Evolutionary conservation across 2,329 filamentous ascomycete genomes (phyloP), one percentile per base, ranked within the genome.

Genomic region (Ophiosphaerella herpotricha): DNA sequence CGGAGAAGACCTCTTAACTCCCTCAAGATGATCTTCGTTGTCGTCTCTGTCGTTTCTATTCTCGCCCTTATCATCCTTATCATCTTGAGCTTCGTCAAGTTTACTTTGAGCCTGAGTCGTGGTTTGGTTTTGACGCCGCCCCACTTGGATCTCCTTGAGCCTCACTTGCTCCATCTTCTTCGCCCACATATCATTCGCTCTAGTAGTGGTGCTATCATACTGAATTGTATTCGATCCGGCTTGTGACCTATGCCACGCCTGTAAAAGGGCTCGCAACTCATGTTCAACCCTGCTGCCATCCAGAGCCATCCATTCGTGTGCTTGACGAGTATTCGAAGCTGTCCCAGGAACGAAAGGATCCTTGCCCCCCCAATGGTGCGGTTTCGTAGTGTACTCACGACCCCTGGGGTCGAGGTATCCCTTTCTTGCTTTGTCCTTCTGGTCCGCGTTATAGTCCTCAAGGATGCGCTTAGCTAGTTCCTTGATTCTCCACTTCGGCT

Each of bases 361-460:
- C 9, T 38, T 42, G 3, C 5, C 33, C 14, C 45, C 45, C 45
- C 45, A 48, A 12, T 32, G 32, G 8, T 21, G 6, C 8, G 39
- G 33, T 9, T 23, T 31, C 2, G 38, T 42, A 21, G n/a, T 11
- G 12, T 48, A 48, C 11, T 48, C 39, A 2, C 45, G 21, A 32
- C 38, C 45, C 26, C 38, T 48, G 1, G 39, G 33, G 26, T 48
- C 45, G 2, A 48, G 32, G 14, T 41, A 26, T 14, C 14, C 38
- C 5, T 26, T n/a, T 9, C 39, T 39, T 9, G 45, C 45, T 23
- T 36, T 31, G 21, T 38, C 37, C 4, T 23, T 16, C 33, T 42
- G 39, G 8, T 48, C 45, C 3, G 32, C 16, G 14, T 48, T 48
- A 24, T 48, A 37, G 23, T 48, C 45, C 23, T 48, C 39, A 18